Conservation (phyloP, 768 basidiomycete genomes). For the Serendipita vermifera region DNA sequence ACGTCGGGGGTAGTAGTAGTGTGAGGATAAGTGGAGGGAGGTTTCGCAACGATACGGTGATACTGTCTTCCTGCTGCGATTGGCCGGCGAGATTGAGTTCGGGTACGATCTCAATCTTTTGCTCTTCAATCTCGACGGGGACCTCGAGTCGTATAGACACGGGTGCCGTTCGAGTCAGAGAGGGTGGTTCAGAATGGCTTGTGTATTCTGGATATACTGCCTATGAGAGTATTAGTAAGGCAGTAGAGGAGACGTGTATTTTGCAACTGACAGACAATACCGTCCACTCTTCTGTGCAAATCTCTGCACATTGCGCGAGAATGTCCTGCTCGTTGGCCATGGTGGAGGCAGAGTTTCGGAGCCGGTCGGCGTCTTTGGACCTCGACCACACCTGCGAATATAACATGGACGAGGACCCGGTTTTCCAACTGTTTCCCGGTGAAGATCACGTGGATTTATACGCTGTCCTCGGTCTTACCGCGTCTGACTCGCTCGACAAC, state of each 20-base stretch:
- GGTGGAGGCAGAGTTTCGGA: neutral
- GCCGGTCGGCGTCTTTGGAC: neutral
- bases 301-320: constrained; percentile 9
- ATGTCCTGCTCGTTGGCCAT: neutral
- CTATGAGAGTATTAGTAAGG: constrained; percentile 24
- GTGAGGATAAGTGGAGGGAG: constrained; percentile 54
- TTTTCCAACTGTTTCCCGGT: constrained; percentile 63
- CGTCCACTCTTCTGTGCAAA: constrained; percentile 39
- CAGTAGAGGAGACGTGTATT: constrained; percentile 2
- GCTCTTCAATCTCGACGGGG: constrained; percentile 44
- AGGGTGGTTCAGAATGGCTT: constrained; percentile 14
- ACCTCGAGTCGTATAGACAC: constrained; percentile 46
- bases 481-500: constrained; percentile 44
- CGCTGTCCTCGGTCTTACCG: constrained; percentile 46
- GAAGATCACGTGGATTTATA: constrained; percentile 67
- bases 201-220: constrained; percentile 62
- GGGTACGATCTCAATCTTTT: neutral
- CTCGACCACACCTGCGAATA: neutral
- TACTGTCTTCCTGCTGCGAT: constrained; percentile 29
- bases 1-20: constrained; percentile 38
- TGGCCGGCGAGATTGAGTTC: constrained; percentile 20
- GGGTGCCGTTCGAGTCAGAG: constrained; percentile 30
- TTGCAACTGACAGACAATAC: constrained; percentile 41
- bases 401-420: constrained; percentile 60
- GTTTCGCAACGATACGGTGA: constrained; percentile 9